These are phyloP conservation scores for Sugiyamaella mastotermitis DNA, from an alignment of 805 yeast genomes.

Conservation along the genomic window DNA sequence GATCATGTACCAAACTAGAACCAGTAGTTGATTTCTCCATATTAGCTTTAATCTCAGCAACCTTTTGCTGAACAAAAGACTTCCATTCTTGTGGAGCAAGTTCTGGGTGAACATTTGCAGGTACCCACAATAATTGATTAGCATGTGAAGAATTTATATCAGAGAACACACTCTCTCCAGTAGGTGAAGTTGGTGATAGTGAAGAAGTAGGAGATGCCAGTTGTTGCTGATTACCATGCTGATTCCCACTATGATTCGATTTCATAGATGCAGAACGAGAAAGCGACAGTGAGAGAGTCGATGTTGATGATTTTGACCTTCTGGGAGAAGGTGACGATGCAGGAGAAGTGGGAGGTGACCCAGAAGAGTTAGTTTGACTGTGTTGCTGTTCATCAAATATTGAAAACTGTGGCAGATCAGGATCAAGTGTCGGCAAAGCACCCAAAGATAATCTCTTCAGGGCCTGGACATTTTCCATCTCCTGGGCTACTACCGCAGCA, in stretches of 20 bases:
- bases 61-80: constrained; percentile 34
- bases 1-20: constrained; percentile 6
- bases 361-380: background rate
- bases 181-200: background rate
- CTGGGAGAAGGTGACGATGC: constrained; percentile 6
- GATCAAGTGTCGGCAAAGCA: constrained; percentile 33
- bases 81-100: constrained; percentile 81
- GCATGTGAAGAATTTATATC: constrained; percentile 12
- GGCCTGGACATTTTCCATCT: constrained; percentile 34
- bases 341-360: background rate
- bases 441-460: constrained; percentile 37
- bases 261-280: constrained; percentile 3
- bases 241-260: background rate
- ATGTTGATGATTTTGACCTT: too few species aligned
- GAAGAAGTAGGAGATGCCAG: background rate
- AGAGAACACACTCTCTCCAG: constrained; percentile 1
- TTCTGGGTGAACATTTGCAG: constrained; percentile 90
- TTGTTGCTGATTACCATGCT: background rate
- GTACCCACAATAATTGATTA: constrained; percentile 73
- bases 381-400: too few species aligned
- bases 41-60: constrained; percentile 29
- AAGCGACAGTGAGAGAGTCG: too few species aligned
- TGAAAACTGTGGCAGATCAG: constrained; percentile 31
- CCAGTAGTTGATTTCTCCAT: constrained; percentile 8
- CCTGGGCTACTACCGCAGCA: constrained; percentile 36